These are phyloP conservation scores for Ustilago cynodontis DNA, from an alignment of 1,284 basidiomycete species.

Conservation along the genomic window DNA sequence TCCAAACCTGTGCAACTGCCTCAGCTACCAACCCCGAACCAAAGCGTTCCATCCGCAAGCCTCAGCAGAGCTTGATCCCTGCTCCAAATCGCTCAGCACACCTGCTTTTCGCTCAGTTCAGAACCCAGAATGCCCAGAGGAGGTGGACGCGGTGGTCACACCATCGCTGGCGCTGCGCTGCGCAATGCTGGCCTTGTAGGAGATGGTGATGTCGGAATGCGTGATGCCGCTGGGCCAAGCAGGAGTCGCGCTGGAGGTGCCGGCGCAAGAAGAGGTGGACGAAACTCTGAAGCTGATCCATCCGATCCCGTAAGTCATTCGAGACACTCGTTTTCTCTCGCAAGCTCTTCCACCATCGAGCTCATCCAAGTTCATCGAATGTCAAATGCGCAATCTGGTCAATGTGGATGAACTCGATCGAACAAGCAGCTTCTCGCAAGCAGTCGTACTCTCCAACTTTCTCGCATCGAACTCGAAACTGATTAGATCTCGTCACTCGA, in stretches of 20 bases:
- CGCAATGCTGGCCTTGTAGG: slow-evolving; percentile 47
- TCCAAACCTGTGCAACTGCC: not conserved
- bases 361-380: not conserved
- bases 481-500: not conserved
- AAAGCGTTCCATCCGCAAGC: not conserved
- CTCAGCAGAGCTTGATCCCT: not conserved
- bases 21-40: not conserved
- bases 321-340: slow-evolving; percentile 3
- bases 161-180: slow-evolving; percentile 48
- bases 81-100: not conserved
- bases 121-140: slow-evolving; percentile 29
- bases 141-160: slow-evolving; percentile 41
- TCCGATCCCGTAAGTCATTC: slow-evolving; percentile 44
- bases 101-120: not conserved
- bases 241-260: slow-evolving; percentile 33
- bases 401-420: not conserved
- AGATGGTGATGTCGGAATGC: slow-evolving; percentile 51
- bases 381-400: not conserved
- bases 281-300: slow-evolving; percentile 32
- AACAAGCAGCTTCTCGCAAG: not conserved
- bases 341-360: not conserved
- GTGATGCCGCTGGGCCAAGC: slow-evolving; percentile 47
- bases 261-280: slow-evolving; percentile 29
- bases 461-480: slow-evolving; percentile 5
- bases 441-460: not conserved